Evolutionary conservation across 2,329 filamentous ascomycete genomes (phyloP).

Genomic region (Thielaviopsis populi): DNA sequence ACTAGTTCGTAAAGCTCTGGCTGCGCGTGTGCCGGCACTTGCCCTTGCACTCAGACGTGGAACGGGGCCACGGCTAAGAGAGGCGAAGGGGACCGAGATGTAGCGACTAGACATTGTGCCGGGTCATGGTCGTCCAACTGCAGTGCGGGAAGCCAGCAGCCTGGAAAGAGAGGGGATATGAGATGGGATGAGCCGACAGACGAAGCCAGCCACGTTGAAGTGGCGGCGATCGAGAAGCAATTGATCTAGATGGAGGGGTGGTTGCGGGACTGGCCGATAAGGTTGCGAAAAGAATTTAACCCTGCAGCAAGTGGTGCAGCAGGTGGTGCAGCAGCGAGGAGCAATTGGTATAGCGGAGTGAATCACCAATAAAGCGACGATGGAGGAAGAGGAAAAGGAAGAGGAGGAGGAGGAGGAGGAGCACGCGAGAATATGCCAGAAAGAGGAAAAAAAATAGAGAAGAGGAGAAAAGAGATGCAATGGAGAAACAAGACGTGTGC

Average conservation of each 20-base stretch:
- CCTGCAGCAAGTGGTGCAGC: neutral
- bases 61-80: neutral
- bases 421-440: neutral
- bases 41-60: neutral
- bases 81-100: constrained; percentile 6
- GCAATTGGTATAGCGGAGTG: neutral
- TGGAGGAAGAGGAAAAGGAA: neutral
- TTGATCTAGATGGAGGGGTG: neutral
- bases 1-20: neutral
- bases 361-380: neutral
- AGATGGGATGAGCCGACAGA: neutral
- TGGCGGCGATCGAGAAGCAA: constrained; percentile 16
- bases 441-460: neutral
- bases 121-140: constrained; percentile 25
- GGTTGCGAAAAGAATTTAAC: constrained; percentile 4
- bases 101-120: constrained; percentile 29
- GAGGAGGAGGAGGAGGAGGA: neutral
- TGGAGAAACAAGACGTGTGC: neutral
- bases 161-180: neutral
- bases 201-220: constrained; percentile 17
- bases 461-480: neutral
- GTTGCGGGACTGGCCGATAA: neutral
- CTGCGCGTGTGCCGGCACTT: neutral
- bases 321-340: neutral
- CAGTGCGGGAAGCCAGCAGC: constrained; percentile 17